phyloP scores from a whole-genome alignment of 2,329 filamentous ascomycete species.

The Daldinia sp. region DNA sequence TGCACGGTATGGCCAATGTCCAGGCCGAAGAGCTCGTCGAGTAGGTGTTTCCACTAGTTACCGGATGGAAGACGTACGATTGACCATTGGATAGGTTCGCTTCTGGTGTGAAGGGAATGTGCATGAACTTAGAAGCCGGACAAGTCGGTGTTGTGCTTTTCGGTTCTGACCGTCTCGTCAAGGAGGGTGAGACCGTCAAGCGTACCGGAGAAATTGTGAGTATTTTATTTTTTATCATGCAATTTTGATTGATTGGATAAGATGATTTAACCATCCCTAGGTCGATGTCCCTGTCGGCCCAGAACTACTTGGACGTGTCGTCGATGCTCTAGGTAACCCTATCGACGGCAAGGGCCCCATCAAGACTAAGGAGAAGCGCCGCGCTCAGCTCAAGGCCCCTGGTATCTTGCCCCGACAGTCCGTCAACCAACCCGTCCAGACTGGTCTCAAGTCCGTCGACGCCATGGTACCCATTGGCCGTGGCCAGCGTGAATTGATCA shows the following conservation, averaged over 20 bases:
- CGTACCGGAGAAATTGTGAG: slow-evolving; percentile 99
- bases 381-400: slow-evolving; percentile 98
- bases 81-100: slow-evolving; percentile 77
- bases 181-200: slow-evolving; percentile 99
- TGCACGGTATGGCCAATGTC: slow-evolving; percentile 99
- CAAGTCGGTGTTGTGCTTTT: slow-evolving; percentile 99
- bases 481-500: slow-evolving; percentile 99
- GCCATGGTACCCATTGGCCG: slow-evolving; percentile 99
- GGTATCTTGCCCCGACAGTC: slow-evolving; percentile 97
- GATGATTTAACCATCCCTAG: slow-evolving; percentile 59
- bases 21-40: slow-evolving; percentile 99
- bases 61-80: slow-evolving; percentile 40
- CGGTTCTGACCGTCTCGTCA: slow-evolving; percentile 99
- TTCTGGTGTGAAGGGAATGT: slow-evolving; percentile 99
- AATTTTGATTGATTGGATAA: slow-evolving; percentile 5
- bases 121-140: slow-evolving; percentile 99
- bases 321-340: slow-evolving; percentile 98
- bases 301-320: slow-evolving; percentile 95
- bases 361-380: slow-evolving; percentile 90
- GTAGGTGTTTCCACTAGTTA: slow-evolving; percentile 69
- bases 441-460: slow-evolving; percentile 98
- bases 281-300: slow-evolving; percentile 95
- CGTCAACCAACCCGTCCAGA: slow-evolving; percentile 99
- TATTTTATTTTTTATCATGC: slow-evolving; percentile 6
- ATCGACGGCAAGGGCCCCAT: slow-evolving; percentile 99